Base-by-base conservation (phyloP, 1,284 basidiomycete genomes). In the Stygiomarasmius scandens region DNA sequence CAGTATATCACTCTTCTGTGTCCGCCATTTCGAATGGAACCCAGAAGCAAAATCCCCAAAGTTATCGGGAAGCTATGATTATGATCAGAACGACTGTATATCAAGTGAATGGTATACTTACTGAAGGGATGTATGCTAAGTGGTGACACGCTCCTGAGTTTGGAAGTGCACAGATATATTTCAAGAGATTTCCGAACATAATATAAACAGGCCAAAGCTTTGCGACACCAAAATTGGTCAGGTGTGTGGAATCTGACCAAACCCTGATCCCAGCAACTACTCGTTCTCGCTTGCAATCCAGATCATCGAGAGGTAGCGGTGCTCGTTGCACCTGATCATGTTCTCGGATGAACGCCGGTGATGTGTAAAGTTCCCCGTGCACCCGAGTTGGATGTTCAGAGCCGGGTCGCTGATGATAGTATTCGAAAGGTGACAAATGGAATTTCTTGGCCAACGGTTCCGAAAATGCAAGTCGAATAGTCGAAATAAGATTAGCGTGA, bases 141-240 rank as follows among this genome's bases (percentile, higher is more conserved):
- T 74, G 68, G 38, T 74, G 71, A 1, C 58, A 64, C 0, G 66
- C 66, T 22, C 63, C 62, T 1, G 57, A 59, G 2, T 51, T 57
- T 0, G 67, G 68, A 52, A 67, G 64, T 10, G 44, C 48, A 6
- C 53, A 49, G 2, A 61, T 55, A 43, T 74, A 73, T 46, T 76
- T 76, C 1, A 67, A 71, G 0, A 69, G 63, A 56, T 74, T 74
- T 0, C 70, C 69, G 27, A 73, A 62, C 16, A 66, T 67, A 12
- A 69, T 11, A 25, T 76, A 76, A 0, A 74, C 57, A 3, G 70
- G 73, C 73, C 71, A 74, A 1, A 74, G 44, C 0, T 62, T 61
- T 0, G 72, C 67, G 19, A 60, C 67, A 0, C 74, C 68, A 52
- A 75, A 75, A 12, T 66, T 64, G 2, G 71, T 62, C 1, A 74